Conservation (phyloP, 108 stramenopile genomes). For the Nitzschia inconspicua region DNA sequence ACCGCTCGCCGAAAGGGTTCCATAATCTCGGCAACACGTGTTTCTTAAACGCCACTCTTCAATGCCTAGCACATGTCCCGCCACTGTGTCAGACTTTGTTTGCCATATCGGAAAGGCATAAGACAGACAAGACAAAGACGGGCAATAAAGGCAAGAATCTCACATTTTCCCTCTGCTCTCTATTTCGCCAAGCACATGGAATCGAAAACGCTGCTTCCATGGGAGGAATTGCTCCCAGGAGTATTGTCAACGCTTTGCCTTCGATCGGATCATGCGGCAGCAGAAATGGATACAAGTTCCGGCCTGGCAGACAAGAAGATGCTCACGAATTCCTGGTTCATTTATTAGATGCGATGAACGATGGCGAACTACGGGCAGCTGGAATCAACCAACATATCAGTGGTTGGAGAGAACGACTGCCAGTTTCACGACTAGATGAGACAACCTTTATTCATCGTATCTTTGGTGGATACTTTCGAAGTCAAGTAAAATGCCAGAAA, state of each 20-base stretch:
- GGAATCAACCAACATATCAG: conserved; percentile 71
- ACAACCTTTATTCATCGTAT: conserved; percentile 89
- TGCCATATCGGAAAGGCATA: conserved; percentile 31
- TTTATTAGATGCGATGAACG: conserved; percentile 88
- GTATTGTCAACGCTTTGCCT: conserved; percentile 66
- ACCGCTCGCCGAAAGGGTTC: conserved; percentile 64
- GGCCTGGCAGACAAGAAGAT: conserved; percentile 94
- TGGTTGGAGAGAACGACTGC: conserved; percentile 81
- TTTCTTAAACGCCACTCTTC: conserved; percentile 93
- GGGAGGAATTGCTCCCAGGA: conserved; percentile 56
- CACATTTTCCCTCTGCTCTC: conserved; percentile 42
- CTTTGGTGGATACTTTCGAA: conserved; percentile 92
- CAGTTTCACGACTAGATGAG: conserved; percentile 81
- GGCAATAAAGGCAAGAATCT: conserved; percentile 49
- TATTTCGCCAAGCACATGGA: conserved; percentile 61
- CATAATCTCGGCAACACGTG: conserved; percentile 96
- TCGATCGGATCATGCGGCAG: conserved; percentile 45
- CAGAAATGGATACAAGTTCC: conserved; percentile 75
- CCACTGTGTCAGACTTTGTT: conserved; percentile 80
- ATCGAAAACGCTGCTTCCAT: not conserved
- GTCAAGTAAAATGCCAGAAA: conserved; percentile 78
- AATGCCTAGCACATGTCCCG: conserved; percentile 88
- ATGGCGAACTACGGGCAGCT: conserved; percentile 74
- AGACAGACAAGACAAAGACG: conserved; percentile 19
- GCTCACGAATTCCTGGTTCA: conserved; percentile 96